A percentile compares a stretch with the other conserved stretches of the same genome.
Conservation (phyloP, 2,329 filamentous ascomycete genomes). For the Magnaporthales sp. region DNA sequence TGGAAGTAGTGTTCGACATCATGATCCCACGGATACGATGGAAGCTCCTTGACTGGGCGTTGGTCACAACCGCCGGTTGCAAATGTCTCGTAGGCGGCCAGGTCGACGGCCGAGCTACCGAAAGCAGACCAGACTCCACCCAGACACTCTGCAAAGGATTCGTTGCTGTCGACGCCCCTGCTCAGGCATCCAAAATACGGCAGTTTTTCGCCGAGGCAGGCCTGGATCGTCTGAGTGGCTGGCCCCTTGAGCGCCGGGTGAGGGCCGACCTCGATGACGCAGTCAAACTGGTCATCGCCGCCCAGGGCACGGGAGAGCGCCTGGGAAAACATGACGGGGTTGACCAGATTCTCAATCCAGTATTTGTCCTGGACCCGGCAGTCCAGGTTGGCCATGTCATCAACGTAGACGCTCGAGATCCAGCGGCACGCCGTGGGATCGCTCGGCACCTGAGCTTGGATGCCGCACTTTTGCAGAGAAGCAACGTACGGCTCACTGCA, state of each 20-base stretch:
- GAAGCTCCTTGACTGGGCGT: neutral
- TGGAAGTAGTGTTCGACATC: constrained; percentile 4
- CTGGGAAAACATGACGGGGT: constrained; percentile 32
- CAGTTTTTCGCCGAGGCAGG: neutral
- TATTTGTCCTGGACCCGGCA: constrained; percentile 20
- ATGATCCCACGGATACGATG: constrained; percentile 9
- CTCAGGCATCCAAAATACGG: neutral
- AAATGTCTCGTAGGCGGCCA: constrained; percentile 16
- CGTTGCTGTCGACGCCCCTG: neutral
- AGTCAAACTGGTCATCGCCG: constrained; percentile 17
- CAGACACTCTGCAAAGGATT: neutral
- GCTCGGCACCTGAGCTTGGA: neutral
- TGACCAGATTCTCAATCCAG: constrained; percentile 37
- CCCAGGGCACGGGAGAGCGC: neutral
- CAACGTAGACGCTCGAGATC: neutral
- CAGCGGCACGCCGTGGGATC: neutral
- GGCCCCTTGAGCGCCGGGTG: constrained; percentile 26
- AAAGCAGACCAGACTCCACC: constrained; percentile 4
- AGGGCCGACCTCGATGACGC: constrained; percentile 34
- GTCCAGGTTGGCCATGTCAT: neutral
- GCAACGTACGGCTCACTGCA: neutral
- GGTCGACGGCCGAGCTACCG: constrained; percentile 4
- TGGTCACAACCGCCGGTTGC: constrained; percentile 8
- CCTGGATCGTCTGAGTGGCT: neutral
- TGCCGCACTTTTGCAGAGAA: neutral